These are phyloP conservation scores for Scutellaria minor DNA, from an alignment of 257 asterid genomes.

Conservation along the genomic window DNA sequence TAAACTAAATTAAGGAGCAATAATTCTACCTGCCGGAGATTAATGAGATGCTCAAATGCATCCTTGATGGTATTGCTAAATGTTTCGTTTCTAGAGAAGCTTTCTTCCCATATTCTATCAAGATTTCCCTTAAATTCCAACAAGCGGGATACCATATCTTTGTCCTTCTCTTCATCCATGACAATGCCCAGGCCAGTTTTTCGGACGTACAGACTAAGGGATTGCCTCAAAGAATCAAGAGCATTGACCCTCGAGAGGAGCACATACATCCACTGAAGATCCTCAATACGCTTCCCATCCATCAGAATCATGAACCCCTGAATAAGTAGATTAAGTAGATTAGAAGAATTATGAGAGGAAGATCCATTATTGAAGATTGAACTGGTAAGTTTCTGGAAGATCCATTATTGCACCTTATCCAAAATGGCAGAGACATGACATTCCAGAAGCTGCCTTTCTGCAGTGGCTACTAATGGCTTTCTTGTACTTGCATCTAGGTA, in stretches of 20 bases:
- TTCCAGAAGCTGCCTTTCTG: conserved; percentile 86
- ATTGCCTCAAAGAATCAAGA: conserved; percentile 79
- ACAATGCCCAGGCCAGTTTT: conserved; percentile 88
- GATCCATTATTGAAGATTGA: neutral
- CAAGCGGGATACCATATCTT: conserved; percentile 89
- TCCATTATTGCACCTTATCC: conserved; percentile 63
- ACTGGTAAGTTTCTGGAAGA: neutral
- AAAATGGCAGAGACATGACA: conserved; percentile 77
- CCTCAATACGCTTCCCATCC: conserved; percentile 91
- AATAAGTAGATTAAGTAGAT: conserved; percentile 30
- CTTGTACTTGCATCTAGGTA: conserved; percentile 82
- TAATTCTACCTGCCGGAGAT: conserved; percentile 82
- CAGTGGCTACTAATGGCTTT: conserved; percentile 83
- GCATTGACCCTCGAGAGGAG: conserved; percentile 79
- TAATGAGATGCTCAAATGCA: conserved; percentile 93
- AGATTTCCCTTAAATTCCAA: conserved; percentile 88
- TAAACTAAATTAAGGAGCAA: neutral
- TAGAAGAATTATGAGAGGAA: conserved; percentile 20
- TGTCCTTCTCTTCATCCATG: conserved; percentile 97
- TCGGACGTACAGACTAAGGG: conserved; percentile 82
- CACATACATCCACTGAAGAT: conserved; percentile 81
- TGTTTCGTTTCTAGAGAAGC: conserved; percentile 81
- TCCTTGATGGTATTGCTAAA: conserved; percentile 95
- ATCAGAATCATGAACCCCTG: conserved; percentile 85
- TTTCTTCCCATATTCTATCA: conserved; percentile 90